Evolutionary conservation across 2,329 filamentous ascomycete genomes (phyloP).

Genomic region (Aulographum hederae): DNA sequence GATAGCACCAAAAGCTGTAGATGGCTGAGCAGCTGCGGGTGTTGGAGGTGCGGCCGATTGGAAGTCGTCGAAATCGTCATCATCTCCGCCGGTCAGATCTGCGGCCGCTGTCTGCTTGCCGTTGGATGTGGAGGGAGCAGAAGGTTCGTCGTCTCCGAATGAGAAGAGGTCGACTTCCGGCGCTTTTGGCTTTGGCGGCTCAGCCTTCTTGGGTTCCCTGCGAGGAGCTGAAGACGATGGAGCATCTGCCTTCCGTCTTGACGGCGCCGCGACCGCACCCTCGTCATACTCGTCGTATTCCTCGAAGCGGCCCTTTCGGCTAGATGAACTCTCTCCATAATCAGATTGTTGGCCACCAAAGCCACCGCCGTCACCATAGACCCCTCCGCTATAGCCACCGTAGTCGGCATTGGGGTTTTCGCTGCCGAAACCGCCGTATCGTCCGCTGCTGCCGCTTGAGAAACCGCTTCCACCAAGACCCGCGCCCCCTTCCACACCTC

Average conservation of each 20-base stretch:
- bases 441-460: constrained; percentile 39
- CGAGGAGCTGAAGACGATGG: constrained; percentile 11
- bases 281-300: constrained; percentile 97
- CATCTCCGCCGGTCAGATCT: constrained; percentile 35
- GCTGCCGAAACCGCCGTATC: constrained; percentile 85
- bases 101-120: constrained; percentile 22
- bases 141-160: constrained; percentile 59
- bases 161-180: constrained; percentile 87
- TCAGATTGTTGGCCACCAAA: constrained; percentile 58
- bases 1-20: constrained; percentile 21
- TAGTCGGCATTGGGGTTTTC: constrained; percentile 39
- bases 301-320: constrained; percentile 62
- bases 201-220: constrained; percentile 38
- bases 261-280: constrained; percentile 35
- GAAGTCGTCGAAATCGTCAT: constrained; percentile 96
- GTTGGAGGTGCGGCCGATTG: constrained; percentile 58
- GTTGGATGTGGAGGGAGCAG: constrained; percentile 25
- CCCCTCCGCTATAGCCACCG: constrained; percentile 51
- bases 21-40: constrained; percentile 25
- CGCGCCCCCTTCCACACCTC: constrained; percentile 73
- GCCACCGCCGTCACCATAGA: constrained; percentile 91
- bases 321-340: constrained; percentile 47
- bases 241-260: constrained; percentile 29
- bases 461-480: constrained; percentile 37
- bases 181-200: constrained; percentile 62